Base-by-base conservation (phyloP, 2,329 filamentous ascomycete genomes). In the Calonectria multiphialidica region DNA sequence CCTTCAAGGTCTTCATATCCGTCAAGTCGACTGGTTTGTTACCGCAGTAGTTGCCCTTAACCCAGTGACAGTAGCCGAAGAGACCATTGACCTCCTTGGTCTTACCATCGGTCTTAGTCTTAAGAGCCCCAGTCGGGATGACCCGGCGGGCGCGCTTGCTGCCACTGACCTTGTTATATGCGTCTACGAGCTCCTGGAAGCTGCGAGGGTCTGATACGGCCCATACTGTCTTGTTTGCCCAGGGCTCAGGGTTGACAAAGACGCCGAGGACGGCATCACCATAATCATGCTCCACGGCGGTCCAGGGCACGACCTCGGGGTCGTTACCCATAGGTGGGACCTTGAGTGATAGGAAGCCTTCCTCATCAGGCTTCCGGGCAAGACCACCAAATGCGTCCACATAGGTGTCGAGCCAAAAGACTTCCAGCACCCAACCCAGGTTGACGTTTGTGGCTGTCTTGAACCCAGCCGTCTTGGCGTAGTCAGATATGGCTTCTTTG, bases 261-360 rank as follows among this genome's bases (percentile, higher is more conserved):
- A 84, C 75, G 2, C 83, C 84, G 40, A 84, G 84, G 5, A 85
- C 81, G 12, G 84, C 79, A 62, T 85, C 84, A 7, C 83, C 84
- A 66, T 78, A 86, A 72, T 86, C 83, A 47, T 84, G 77, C 0
- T 68, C 63, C 1, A 85, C 80, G n/a, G 78, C 75, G 9, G 84
- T 76, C 68, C 80, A 84, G 1, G 82, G 83, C 0, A 84, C 49
- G 1, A 16, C 40, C 18, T 66, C 64, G 9, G 64, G 64, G 8
- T 68, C 33, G 6, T 82, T 83, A 21, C 82, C 83, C 81, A 82
- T 83, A 5, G 72, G 72, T 6, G 0, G 83, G 82, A 71, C 63
- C 1, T 75, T 71, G 47, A 84, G 80, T 0, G 83, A 82, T 1
- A 83, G 73, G 21, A 71, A 75, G 3, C 82, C 82, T 4, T 84